Conservation (phyloP, 2,329 filamentous ascomycete genomes). For the Epicoccum nigrum region DNA sequence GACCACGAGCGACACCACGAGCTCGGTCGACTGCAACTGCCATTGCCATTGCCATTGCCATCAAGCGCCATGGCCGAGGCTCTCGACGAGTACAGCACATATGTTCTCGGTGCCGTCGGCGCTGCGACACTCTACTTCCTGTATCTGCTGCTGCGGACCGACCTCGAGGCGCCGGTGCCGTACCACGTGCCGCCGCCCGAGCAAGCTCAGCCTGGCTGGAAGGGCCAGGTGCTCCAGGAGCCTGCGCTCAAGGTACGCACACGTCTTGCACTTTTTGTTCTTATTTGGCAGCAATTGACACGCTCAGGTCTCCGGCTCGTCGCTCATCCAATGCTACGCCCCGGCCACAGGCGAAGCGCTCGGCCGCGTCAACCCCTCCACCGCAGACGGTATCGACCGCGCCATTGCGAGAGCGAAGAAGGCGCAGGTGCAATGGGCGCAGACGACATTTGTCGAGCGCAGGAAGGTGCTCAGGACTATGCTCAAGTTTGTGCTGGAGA, state of each 20-base stretch:
- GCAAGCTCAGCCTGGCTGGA: slow-evolving; percentile 60
- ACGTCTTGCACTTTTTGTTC: background rate
- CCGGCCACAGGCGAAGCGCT: slow-evolving; percentile 88
- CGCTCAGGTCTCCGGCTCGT: slow-evolving; percentile 63
- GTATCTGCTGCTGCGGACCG: slow-evolving; percentile 33
- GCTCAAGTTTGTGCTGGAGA: slow-evolving; percentile 81
- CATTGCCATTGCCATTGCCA: no score
- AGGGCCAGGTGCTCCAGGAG: slow-evolving; percentile 63
- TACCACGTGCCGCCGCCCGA: slow-evolving; percentile 70
- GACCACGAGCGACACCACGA: background rate
- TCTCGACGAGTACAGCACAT: slow-evolving; percentile 33
- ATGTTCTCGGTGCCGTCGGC: slow-evolving; percentile 30
- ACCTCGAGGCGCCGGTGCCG: slow-evolving; percentile 54
- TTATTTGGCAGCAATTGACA: slow-evolving; percentile 10
- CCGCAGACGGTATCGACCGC: slow-evolving; percentile 76
- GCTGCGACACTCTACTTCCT: slow-evolving; percentile 28
- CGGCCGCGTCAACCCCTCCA: slow-evolving; percentile 77
- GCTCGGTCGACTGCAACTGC: no score
- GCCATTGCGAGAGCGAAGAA: slow-evolving; percentile 73
- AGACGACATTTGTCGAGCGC: slow-evolving; percentile 78
- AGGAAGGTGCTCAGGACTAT: slow-evolving; percentile 80
- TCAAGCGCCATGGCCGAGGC: slow-evolving; percentile 34
- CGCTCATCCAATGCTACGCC: slow-evolving; percentile 81
- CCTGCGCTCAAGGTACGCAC: slow-evolving; percentile 64
- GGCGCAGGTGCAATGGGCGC: slow-evolving; percentile 79